These are phyloP conservation scores for Graphiopsis chlorocephala DNA, from an alignment of 2,329 filamentous ascomycete species.

Conservation along the genomic window DNA sequence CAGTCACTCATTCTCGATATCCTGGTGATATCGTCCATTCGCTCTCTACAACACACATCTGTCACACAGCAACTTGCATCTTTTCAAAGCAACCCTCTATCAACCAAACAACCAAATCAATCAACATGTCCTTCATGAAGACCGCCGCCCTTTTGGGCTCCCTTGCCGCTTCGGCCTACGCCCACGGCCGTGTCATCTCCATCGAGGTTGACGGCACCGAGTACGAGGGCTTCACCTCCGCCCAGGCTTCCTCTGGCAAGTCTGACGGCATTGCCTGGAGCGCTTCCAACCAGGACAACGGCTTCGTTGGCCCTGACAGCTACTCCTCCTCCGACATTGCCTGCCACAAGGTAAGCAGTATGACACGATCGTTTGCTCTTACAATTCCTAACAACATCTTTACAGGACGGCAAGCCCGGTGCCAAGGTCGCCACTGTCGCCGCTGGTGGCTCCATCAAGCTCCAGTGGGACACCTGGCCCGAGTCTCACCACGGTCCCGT, in stretches of 20 bases:
- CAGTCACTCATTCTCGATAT: slow-evolving; percentile 16
- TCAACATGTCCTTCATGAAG: slow-evolving; percentile 28
- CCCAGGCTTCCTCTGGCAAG: not conserved
- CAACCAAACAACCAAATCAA: not conserved
- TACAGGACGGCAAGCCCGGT: slow-evolving; percentile 33
- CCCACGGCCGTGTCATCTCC: slow-evolving; percentile 25
- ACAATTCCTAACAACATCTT: not conserved
- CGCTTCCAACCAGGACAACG: slow-evolving; percentile 18
- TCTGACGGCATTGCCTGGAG: slow-evolving; percentile 6
- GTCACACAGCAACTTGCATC: not conserved
- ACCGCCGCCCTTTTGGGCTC: slow-evolving; percentile 28
- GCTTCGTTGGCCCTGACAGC: slow-evolving; percentile 15
- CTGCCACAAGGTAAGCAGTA: slow-evolving; percentile 15
- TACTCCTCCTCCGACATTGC: slow-evolving; percentile 16
- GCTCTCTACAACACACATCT: slow-evolving; percentile 6
- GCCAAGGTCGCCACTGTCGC: slow-evolving; percentile 53
- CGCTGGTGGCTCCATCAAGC: slow-evolving; percentile 57
- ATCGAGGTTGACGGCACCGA: slow-evolving; percentile 48
- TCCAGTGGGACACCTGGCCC: slow-evolving; percentile 66
- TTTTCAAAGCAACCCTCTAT: not conserved
- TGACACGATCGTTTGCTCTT: not conserved
- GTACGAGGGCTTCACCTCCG: slow-evolving; percentile 42
- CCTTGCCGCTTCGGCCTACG: slow-evolving; percentile 33
- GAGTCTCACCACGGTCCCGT: slow-evolving; percentile 62
- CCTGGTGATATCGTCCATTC: slow-evolving; percentile 18